These are phyloP conservation scores for Anisodus acutangulus DNA, from an alignment of 257 asterid species.

Conservation along the genomic window DNA sequence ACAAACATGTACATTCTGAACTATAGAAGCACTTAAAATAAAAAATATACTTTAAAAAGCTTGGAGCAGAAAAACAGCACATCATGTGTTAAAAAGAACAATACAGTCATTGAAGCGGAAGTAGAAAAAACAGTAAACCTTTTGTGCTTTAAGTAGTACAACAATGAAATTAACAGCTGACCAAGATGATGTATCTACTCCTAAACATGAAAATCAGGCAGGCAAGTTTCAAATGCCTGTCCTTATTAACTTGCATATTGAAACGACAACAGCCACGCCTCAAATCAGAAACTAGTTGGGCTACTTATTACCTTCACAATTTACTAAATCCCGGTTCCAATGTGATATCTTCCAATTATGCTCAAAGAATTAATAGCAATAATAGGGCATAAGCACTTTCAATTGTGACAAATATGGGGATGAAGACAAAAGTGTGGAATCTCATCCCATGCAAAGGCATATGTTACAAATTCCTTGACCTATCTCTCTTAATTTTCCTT, in stretches of 20 bases:
- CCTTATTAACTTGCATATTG: neutral
- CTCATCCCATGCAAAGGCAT: neutral
- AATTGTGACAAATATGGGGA: neutral
- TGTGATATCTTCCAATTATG: neutral
- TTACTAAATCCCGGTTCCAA: neutral
- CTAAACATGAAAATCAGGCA: neutral
- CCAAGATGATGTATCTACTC: neutral
- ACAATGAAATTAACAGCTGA: constrained; percentile 2
- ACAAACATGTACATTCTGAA: neutral
- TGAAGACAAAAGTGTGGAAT: neutral
- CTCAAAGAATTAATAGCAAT: neutral
- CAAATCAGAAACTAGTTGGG: neutral
- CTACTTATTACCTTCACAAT: neutral
- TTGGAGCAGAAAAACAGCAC: neutral
- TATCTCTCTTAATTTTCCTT: neutral
- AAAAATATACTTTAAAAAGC: neutral
- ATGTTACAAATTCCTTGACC: neutral
- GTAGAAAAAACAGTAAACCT: neutral
- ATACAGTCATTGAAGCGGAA: neutral
- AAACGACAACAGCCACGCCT: neutral
- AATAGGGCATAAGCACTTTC: neutral
- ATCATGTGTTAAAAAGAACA: neutral
- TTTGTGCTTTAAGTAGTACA: neutral
- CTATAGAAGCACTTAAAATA: neutral
- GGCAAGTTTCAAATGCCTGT: neutral